Conservation (phyloP, 805 yeast species). For the Candida maesae region DNA sequence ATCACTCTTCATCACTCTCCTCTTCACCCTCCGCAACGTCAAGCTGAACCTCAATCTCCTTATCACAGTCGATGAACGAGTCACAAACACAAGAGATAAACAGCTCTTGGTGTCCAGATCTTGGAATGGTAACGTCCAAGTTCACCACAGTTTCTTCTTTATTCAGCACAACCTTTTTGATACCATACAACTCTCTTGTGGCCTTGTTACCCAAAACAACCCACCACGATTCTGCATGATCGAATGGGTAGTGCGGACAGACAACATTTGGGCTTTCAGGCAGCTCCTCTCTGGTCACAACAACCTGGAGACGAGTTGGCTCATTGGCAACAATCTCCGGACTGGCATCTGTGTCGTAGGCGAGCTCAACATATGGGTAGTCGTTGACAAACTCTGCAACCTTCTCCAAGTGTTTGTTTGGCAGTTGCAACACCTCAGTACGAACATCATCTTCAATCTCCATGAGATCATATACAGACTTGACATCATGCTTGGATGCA, state of each 20-base stretch:
- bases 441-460: constrained; percentile 69
- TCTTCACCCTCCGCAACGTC: constrained; percentile 36
- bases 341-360: constrained; percentile 44
- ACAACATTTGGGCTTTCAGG: constrained; percentile 60
- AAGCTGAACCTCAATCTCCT: constrained; percentile 59
- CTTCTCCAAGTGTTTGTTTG: constrained; percentile 45
- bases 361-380: constrained; percentile 80
- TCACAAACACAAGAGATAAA: constrained; percentile 88
- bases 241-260: constrained; percentile 54
- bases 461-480: constrained; percentile 77
- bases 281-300: constrained; percentile 71
- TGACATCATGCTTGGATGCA: constrained; percentile 53
- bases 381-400: constrained; percentile 88
- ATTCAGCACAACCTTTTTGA: constrained; percentile 57
- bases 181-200: constrained; percentile 62
- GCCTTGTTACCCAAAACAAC: constrained; percentile 69
- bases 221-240: constrained; percentile 82
- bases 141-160: constrained; percentile 49
- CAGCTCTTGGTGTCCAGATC: constrained; percentile 56
- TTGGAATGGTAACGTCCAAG: constrained; percentile 55
- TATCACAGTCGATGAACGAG: constrained; percentile 89
- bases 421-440: constrained; percentile 54
- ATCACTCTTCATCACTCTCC: constrained; percentile 22
- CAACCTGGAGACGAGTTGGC: constrained; percentile 43
- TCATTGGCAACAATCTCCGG: constrained; percentile 45